Conservation (phyloP, 768 basidiomycete genomes). For the Boletus tomentosulus region DNA sequence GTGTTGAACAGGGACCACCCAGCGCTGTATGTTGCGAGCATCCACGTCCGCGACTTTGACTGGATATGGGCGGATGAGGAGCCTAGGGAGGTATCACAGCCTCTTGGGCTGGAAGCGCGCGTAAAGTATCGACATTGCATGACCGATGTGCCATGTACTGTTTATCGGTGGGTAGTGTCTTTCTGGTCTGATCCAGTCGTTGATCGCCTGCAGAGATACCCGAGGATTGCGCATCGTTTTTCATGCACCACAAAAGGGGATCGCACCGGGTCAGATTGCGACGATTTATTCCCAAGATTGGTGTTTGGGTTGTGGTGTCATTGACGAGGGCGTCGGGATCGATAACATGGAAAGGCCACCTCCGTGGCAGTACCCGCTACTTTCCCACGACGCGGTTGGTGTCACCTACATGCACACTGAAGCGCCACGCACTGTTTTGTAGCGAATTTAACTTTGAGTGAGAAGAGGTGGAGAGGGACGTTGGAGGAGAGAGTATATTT, state of each 20-base stretch:
- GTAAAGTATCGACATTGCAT: slow-evolving; percentile 74
- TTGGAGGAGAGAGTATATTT: no score
- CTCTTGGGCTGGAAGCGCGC: slow-evolving; percentile 44
- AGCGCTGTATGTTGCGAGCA: slow-evolving; percentile 40
- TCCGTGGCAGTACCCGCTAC: no score
- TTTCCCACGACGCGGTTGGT: no score
- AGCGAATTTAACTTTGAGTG: no score
- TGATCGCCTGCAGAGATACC: slow-evolving; percentile 17
- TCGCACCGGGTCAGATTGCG: slow-evolving; percentile 78
- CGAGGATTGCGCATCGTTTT: slow-evolving; percentile 44
- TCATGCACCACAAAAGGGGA: slow-evolving; percentile 56
- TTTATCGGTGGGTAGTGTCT: slow-evolving; percentile 40
- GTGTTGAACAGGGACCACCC: slow-evolving; percentile 50
- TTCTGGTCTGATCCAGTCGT: not conserved
- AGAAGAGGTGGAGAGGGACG: no score
- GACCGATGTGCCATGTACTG: slow-evolving; percentile 47
- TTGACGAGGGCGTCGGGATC: slow-evolving; percentile 25
- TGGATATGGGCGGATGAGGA: slow-evolving; percentile 76
- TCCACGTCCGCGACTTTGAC: slow-evolving; percentile 47
- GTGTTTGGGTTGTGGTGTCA: slow-evolving; percentile 83
- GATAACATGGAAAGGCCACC: no score
- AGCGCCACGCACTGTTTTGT: no score
- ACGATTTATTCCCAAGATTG: slow-evolving; percentile 68
- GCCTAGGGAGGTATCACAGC: slow-evolving; percentile 41
- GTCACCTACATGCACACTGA: no score